Base-by-base conservation (phyloP, 106 monocot species). In the Allium fistulosum region DNA sequence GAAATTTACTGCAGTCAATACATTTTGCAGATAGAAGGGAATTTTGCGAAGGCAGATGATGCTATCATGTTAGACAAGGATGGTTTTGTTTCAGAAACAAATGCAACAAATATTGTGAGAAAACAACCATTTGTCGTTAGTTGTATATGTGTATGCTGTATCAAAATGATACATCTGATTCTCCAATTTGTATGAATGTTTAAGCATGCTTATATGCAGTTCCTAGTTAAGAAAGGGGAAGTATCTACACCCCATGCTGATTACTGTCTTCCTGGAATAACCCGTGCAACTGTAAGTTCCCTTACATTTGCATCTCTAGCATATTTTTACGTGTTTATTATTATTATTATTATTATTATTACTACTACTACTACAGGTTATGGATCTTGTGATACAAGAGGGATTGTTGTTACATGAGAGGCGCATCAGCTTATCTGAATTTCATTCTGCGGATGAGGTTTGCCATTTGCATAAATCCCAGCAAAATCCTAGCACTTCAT, bases 1-100 rank as follows among this genome's bases (percentile, higher is more conserved):
- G 57, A 27, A 46, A 58, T 48, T 53, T 46, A 0, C 26, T 10
- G 1, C 11, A 52, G 6, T 17, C 12, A 51, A 68, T 52, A 65
- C 26, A 37, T 71, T 55, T 51, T 63, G 55, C 74, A 96, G 96
- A 71, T 96, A 69, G 97, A 97, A 89, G 88, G 92, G 57, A 97
- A 97, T 71, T 72, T 84, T 69, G 97, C 89, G 59, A 80, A 87
- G 26, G 92, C 86, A 65, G 84, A 87, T 77, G 97, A 97, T 84
- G 97, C 97, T n/a, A 87, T 97, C 62, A 97, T 97, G 97, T 84
- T 97, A 51, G 97, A 97, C 71, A 62, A 84, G 69, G 97, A 97
- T 80, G 92, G 97, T 67, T 97, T 89, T 87, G 97, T 97, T 17
- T 97, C 97, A 53, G 97, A 97, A 78, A 97, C 97, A 60, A 97